A percentile compares a stretch with the other conserved stretches of the same genome.
phyloP scores from a whole-genome alignment of 2,329 filamentous ascomycete species.

The Emericellopsis cladophorae region DNA sequence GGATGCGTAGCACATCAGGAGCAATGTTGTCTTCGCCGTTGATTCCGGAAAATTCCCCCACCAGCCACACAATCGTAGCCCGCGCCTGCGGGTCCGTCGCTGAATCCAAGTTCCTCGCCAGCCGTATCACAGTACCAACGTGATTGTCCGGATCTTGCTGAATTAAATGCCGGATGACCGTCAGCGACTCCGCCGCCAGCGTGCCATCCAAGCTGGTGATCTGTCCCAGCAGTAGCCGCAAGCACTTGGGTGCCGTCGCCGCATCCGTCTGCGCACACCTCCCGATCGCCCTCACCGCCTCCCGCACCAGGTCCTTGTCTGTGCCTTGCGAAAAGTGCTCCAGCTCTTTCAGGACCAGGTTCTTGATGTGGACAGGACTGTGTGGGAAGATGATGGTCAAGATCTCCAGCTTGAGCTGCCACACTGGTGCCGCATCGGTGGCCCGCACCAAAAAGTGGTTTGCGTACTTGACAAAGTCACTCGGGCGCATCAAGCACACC shows the following conservation, averaged over 20 bases:
- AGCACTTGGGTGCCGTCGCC: constrained; percentile 61
- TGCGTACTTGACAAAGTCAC: constrained; percentile 75
- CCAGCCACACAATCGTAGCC: constrained; percentile 93
- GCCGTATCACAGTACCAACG: constrained; percentile 69
- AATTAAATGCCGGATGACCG: constrained; percentile 89
- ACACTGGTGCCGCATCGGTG: constrained; percentile 68
- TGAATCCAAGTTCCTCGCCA: constrained; percentile 85
- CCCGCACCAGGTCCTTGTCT: constrained; percentile 68
- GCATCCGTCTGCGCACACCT: constrained; percentile 75
- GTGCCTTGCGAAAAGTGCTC: constrained; percentile 76
- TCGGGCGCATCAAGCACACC: constrained; percentile 66
- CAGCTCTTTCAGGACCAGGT: constrained; percentile 79
- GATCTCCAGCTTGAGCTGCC: constrained; percentile 85
- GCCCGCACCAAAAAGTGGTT: constrained; percentile 81
- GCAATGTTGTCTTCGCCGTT: constrained; percentile 81
- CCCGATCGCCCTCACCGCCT: constrained; percentile 86
- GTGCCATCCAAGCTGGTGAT: constrained; percentile 80
- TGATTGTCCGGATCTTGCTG: constrained; percentile 79
- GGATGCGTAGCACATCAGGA: constrained; percentile 77
- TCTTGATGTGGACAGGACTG: constrained; percentile 62
- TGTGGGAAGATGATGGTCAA: constrained; percentile 85
- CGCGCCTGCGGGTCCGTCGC: constrained; percentile 79
- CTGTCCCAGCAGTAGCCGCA: constrained; percentile 72
- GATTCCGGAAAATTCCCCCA: constrained; percentile 80
- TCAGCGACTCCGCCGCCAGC: constrained; percentile 82